phyloP scores from a whole-genome alignment of 176 grass and related monocot genomes.

The Thalia dealbata region DNA sequence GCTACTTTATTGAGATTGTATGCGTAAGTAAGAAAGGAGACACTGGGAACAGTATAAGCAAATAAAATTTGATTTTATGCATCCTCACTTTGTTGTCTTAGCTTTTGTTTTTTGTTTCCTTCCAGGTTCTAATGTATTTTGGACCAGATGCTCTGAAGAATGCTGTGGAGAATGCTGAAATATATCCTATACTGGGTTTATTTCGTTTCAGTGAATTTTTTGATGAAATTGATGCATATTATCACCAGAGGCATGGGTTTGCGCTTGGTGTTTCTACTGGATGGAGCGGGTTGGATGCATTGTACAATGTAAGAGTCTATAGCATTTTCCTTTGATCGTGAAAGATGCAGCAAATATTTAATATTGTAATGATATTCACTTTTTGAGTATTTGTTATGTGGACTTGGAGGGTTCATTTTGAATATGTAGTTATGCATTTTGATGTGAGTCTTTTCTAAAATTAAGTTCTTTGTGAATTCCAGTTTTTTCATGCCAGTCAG shows the following conservation, averaged over 20 bases:
- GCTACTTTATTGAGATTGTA: no score
- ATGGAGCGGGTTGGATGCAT: slow-evolving; percentile 64
- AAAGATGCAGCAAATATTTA: not conserved
- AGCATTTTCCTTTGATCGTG: not conserved
- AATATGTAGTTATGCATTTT: not conserved
- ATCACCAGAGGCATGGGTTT: slow-evolving; percentile 42
- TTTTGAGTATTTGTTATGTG: not conserved
- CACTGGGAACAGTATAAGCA: not conserved
- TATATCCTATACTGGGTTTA: slow-evolving; percentile 90
- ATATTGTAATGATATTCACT: not conserved
- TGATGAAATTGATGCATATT: slow-evolving; percentile 74
- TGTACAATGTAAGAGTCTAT: slow-evolving; percentile 58
- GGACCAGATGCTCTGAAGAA: slow-evolving; percentile 63
- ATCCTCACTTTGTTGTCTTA: no score
- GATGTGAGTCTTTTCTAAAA: no score
- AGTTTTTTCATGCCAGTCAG: not conserved
- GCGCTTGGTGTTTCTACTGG: slow-evolving; percentile 67
- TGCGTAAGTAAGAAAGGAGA: no score
- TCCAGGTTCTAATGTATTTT: slow-evolving; percentile 82
- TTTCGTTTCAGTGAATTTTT: slow-evolving; percentile 73
- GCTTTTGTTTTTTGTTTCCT: not conserved
- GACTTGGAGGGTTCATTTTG: slow-evolving; percentile 11
- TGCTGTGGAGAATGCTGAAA: slow-evolving; percentile 68
- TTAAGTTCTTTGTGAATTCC: no score
- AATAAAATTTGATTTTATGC: not conserved